These are phyloP conservation scores for Oropetium thomaeum DNA, from an alignment of 176 grass and related monocot species.

Conservation along the genomic window DNA sequence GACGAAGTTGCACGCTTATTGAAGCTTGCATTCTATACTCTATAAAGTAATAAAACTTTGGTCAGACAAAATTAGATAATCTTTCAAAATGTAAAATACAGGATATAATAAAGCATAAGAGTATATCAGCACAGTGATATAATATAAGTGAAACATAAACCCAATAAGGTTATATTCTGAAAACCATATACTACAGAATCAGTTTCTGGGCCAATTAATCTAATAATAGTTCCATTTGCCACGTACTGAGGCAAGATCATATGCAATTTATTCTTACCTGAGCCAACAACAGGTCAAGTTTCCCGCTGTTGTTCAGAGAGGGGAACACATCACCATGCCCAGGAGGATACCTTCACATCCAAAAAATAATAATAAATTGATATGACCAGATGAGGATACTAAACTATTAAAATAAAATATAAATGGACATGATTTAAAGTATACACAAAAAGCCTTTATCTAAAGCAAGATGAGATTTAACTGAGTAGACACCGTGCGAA, in stretches of 20 bases:
- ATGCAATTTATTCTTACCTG: slow-evolving; percentile 47
- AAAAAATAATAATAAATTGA: slow-evolving; percentile 16
- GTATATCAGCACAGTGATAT: not conserved
- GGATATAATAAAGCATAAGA: not conserved
- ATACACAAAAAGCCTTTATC: not conserved
- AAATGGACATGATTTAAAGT: not conserved
- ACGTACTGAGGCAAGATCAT: not conserved
- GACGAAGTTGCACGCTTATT: not conserved
- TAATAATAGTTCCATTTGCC: too few relatives aligned
- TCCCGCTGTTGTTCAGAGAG: slow-evolving; percentile 81
- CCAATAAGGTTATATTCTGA: not conserved
- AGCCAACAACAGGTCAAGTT: slow-evolving; percentile 78
- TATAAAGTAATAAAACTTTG: not conserved
- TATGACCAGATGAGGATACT: not conserved
- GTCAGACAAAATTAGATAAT: not conserved
- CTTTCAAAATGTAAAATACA: not conserved
- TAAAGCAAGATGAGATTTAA: not conserved
- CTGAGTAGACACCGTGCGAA: not conserved
- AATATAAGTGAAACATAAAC: not conserved
- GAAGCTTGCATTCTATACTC: not conserved
- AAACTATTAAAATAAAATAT: not conserved
- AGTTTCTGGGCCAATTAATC: not conserved
- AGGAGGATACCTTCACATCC: slow-evolving; percentile 84
- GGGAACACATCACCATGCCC: slow-evolving; percentile 98
- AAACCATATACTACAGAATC: not conserved